Percentiles rank a stretch among this genome's conserved stretches.
Evolutionary conservation across 164 flowering plant genomes (phyloP).

Genomic region (Stephania cephalantha): DNA sequence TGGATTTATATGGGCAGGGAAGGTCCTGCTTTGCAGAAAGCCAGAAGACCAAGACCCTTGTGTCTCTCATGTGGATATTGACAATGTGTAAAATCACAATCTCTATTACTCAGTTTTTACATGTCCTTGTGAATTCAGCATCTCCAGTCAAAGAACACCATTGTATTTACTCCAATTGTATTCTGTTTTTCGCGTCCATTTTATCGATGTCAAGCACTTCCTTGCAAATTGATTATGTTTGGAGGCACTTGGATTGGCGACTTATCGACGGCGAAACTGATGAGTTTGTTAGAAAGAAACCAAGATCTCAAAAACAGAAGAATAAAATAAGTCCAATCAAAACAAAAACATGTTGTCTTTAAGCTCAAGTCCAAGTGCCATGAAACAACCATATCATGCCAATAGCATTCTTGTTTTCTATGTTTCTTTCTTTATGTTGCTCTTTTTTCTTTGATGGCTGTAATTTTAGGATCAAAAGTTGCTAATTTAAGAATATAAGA

Average conservation of each 20-base stretch:
- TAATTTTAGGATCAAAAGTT: background rate
- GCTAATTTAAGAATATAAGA: background rate
- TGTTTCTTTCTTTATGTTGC: background rate
- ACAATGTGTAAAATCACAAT: background rate
- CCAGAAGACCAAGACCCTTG: background rate
- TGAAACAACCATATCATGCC: background rate
- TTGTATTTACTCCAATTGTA: background rate
- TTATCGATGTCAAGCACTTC: too few species aligned
- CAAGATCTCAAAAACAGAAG: background rate
- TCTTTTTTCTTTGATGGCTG: background rate
- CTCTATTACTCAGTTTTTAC: background rate
- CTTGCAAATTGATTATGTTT: too few species aligned
- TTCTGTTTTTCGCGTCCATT: background rate
- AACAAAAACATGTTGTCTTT: background rate
- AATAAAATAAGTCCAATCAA: background rate
- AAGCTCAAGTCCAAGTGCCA: background rate
- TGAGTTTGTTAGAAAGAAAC: too few species aligned
- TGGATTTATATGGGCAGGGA: constrained; percentile 33
- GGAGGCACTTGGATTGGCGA: too few species aligned
- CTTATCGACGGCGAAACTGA: too few species aligned
- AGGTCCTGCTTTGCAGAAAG: constrained; percentile 25
- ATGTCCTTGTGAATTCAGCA: background rate
- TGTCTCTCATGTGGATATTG: background rate
- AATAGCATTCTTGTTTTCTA: background rate
- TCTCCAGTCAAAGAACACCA: background rate